Percentiles rank a stretch among this genome's conserved stretches.
These are phyloP conservation scores for Annulohypoxylon bovei DNA, from an alignment of 495 filamentous ascomycete genomes.

Conservation along the genomic window DNA sequence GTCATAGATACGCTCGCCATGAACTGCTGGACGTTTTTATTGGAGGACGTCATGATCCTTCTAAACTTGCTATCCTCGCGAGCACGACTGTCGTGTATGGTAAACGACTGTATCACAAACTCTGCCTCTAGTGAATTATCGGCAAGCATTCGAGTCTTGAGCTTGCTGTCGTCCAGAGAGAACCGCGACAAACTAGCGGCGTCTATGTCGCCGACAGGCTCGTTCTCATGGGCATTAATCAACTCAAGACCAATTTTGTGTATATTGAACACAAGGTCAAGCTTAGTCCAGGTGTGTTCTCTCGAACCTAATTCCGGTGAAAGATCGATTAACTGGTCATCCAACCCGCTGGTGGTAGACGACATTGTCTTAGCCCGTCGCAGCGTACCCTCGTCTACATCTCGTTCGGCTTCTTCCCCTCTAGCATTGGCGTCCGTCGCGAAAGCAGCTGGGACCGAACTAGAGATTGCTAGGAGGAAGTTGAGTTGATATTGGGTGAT, in stretches of 20 bases:
- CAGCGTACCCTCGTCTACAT: conserved; percentile 58
- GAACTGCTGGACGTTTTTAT: conserved; percentile 93
- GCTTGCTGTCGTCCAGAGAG: conserved; percentile 87
- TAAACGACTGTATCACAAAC: conserved; percentile 92
- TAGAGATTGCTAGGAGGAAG: conserved; percentile 84
- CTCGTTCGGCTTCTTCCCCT: conserved; percentile 63
- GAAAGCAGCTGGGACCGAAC: conserved; percentile 88
- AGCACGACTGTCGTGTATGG: conserved; percentile 87
- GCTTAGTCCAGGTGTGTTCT: conserved; percentile 84
- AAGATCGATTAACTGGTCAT: conserved; percentile 63
- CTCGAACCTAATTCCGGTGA: conserved; percentile 70
- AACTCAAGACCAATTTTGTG: conserved; percentile 88
- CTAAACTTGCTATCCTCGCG: conserved; percentile 93
- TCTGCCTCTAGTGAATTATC: conserved; percentile 94
- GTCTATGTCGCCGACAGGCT: conserved; percentile 80
- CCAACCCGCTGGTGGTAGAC: conserved; percentile 51
- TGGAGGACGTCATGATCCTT: conserved; percentile 97
- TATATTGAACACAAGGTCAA: conserved; percentile 92
- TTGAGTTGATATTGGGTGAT: conserved; percentile 91
- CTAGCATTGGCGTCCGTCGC: conserved; percentile 76
- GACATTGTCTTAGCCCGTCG: conserved; percentile 59
- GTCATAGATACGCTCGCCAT: conserved; percentile 97
- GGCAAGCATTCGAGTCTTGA: conserved; percentile 94
- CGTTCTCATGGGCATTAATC: conserved; percentile 76
- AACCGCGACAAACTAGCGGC: conserved; percentile 90